Conservation (phyloP, 2,329 filamentous ascomycete species). For the Alternaria ethzedia region DNA sequence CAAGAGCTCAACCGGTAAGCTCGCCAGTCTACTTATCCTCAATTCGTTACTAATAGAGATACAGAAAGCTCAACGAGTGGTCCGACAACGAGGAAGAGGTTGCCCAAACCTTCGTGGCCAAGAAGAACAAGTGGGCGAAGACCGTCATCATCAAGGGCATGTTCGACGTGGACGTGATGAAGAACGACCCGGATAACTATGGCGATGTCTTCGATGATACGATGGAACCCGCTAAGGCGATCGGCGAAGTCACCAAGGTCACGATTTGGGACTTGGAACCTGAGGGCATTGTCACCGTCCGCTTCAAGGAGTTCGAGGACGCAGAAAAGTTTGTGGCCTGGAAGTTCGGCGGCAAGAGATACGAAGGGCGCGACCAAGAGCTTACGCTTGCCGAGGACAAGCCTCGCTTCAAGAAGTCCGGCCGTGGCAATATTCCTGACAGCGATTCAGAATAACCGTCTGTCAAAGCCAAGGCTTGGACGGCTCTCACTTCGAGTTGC, state of each 20-base stretch:
- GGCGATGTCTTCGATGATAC: no score
- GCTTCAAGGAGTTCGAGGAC: slow-evolving; percentile 74
- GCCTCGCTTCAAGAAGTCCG: slow-evolving; percentile 41
- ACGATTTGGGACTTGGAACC: slow-evolving; percentile 86
- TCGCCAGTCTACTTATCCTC: not conserved
- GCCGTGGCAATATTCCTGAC: slow-evolving; percentile 23
- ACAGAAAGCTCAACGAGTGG: slow-evolving; percentile 90
- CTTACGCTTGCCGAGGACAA: slow-evolving; percentile 36
- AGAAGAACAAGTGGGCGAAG: slow-evolving; percentile 72
- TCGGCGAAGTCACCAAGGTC: slow-evolving; percentile 89
- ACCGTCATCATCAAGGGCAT: slow-evolving; percentile 88
- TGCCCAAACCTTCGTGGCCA: slow-evolving; percentile 48
- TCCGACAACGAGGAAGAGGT: slow-evolving; percentile 76
- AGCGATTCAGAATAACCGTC: slow-evolving; percentile 34
- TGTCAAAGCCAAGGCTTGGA: slow-evolving; percentile 6
- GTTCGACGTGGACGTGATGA: slow-evolving; percentile 52
- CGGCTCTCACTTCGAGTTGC: not conserved
- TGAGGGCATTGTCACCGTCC: slow-evolving; percentile 83
- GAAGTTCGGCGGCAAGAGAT: slow-evolving; percentile 27
- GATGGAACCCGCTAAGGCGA: slow-evolving; percentile 12
- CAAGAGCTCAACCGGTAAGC: slow-evolving; percentile 77
- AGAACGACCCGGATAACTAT: no score
- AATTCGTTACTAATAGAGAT: slow-evolving; percentile 5
- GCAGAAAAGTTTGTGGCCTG: slow-evolving; percentile 49
- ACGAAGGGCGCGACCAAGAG: slow-evolving; percentile 20